Evolutionary conservation across 169 alveolate species (phyloP), one percentile per base, ranked within the genome.

Genomic region (Toxoplasma gondii): DNA sequence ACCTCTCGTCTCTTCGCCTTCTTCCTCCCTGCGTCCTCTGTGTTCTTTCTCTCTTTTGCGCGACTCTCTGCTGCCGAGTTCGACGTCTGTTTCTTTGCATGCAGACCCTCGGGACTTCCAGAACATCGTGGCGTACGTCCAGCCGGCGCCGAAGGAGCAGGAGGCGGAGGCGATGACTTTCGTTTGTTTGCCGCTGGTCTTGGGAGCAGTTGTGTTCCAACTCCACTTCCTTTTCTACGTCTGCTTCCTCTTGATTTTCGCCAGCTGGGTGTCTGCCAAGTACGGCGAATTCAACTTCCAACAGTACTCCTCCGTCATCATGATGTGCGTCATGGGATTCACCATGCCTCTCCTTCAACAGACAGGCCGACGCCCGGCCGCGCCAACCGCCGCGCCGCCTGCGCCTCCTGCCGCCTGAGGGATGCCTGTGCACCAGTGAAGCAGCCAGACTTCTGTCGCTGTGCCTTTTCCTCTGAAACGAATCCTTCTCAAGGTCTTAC

Each of bases 201-300:
- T 74, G 39, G 84, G 84, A 4, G 84, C 49, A 44, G 84, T 74
- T 16, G 27, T 74, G 45, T 12, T 74, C 12, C 84, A 74, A 24
- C 22, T 74, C 39, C 49, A 34, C 84, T 31, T 31, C n/a, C 84
- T 74, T 16, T 74, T 74, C 43, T 74, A 74, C 84, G 84, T 74
- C 84, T 74, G 84, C 19, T 36, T 74, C 43, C 44, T 74, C 45
- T 19, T 74, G 44, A 31, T 74, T 27, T 12, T 74, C 49, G 1
- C 84, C 44, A 74, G 84, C 84, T 74, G 84, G 84, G 39, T 74
- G 31, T 22, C 44, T 4, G 22, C 49, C 84, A 74, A 74, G 84
- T 74, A 74, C 84, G 84, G 84, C 44, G 84, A 74, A 36, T 74
- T 74, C 84, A 74, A 74, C 44, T 34, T 74, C 49, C 84, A 74